Evolutionary conservation across 208 protist genomes (phyloP), one percentile per base, ranked within the genome.

Genomic region (Leishmania martiniquensis): DNA sequence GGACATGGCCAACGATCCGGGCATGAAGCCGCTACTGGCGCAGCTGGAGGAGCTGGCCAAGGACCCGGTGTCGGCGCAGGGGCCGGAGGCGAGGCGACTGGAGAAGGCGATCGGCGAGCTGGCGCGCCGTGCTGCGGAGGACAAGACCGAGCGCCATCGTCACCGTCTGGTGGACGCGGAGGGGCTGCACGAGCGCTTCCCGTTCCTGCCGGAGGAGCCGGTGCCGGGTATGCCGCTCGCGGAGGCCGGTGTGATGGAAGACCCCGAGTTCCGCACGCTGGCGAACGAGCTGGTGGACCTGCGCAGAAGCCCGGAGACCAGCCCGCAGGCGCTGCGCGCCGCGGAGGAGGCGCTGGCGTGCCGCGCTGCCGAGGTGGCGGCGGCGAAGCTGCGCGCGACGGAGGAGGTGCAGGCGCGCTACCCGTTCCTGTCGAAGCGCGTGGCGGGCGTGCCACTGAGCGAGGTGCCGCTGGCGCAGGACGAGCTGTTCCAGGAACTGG

Each of bases 141-240:
- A n/a, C n/a, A n/a, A n/a, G n/a, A n/a, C n/a, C n/a, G n/a, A n/a
- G n/a, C n/a, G n/a, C n/a, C n/a, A n/a, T 3, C 59, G 59, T 15
- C 80, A 78, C 45, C 34, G 82, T 5, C 85, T 80, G 7, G n/a
- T 86, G 12, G 75, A 82, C 32, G 75, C 66, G 37, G 62, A 88
- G 55, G 68, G 63, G 42, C 54, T 91, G 62, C 81, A 87, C 66
- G 76, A 82, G 25, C 76, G 75, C 65, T 85, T 82, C 69, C 82
- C 82, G 47, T 87, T 79, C 65, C 59, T 88, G 78, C 81, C 81
- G 39, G 81, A 86, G 67, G 84, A 89, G 76, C 84, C 83, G 74
- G 80, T 76, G 52, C 47, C 42, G 12, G 85, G 87, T 37, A 66
- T 89, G 47, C 59, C 76, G 65, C 76, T 87, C 34, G 82, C 63